Evolutionary conservation across 2,329 filamentous ascomycete genomes (phyloP), one percentile per base, ranked within the genome.

Genomic region (Colletotrichum musicola): DNA sequence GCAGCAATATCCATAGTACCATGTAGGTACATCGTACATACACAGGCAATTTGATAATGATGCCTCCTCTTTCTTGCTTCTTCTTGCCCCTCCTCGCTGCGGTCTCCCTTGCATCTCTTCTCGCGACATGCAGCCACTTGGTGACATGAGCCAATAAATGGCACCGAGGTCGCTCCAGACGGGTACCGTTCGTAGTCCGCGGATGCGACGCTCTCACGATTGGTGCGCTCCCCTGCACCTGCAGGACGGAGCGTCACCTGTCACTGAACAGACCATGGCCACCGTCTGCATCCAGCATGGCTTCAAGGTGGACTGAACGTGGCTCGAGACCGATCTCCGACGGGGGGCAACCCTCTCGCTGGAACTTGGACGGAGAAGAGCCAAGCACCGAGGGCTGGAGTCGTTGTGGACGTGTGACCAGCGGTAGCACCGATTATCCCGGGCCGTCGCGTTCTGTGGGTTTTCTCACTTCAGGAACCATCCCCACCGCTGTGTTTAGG

Each of bases 121-220:
- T 68, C 38, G 30, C n/a, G 53, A 67, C 20, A 62, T 68, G 67
- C 63, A 59, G 67, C 67, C 67, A 63, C 67, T 57, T 22, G 27
- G 53, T 53, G 25, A 22, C 54, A 54, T 63, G 49, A 55, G 58
- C 67, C 67, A 69, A 69, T 69, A 7, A 63, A 57, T 47, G 57
- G 14, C 57, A 44, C 13, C 63, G 64, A 69, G 27, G 40, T 49
- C 46, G 50, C 46, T 63, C 51, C 53, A 55, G 55, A 55, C 55
- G 66, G 62, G 42, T 56, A 50, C 56, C 50, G 62, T 61, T 60
- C 56, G 62, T 65, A 40, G 56, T 44, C 30, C 49, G 57, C 46
- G 38, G 56, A 54, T 54, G 55, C 55, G 62, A 65, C 59, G 42
- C 49, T 51, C 18, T 22, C 54, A 46, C 44, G 56, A 56, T 66